Evolutionary conservation across 1,284 basidiomycete species (phyloP), one percentile per base, ranked within the genome.

Genomic region (Filobasidium uniguttulatum): DNA sequence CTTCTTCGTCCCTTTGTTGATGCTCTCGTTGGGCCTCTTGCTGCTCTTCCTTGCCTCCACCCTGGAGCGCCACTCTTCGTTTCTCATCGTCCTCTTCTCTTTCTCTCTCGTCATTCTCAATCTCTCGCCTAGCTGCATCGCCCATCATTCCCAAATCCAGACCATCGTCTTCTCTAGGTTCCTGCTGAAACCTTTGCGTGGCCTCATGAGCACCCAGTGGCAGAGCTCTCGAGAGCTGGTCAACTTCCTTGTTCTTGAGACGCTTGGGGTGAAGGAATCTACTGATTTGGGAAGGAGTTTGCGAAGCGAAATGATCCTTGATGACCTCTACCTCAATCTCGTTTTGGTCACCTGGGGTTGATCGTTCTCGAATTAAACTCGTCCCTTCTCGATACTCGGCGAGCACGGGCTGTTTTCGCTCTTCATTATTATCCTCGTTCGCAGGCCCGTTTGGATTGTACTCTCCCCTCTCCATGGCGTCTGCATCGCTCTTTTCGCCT

Each of bases 311-410:
- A 45, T 62, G 58, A 44, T 80, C 75, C 8, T 70, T 66, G 52
- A 77, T 72, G 25, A 81, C 77, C 57, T 81, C 77, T 5, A 81
- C 78, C 49, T 80, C 74, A 44, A 81, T 77, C 77, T 80, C 14
- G 17, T 17, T 40, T 9, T 9, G 14, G 25, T 43, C 15, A 43
- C 40, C 71, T 84, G 82, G 48, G 77, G 77, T 6, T 77, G 77
- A n/a, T 75, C 75, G 71, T 66, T 86, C 84, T 50, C 83, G 72
- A 34, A 90, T 66, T 33, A 74, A 71, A 61, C 84, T 75, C 31
- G 72, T 67, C 3, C 84, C 85, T 62, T 87, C 82, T 57, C 73
- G 71, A 76, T 81, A 86, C 59, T 82, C 78, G 25, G 71, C 64
- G 5, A 68, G 17, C 1, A 63, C 59, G 0, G 65, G 65, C 1